Evolutionary conservation across 306 rosid species (phyloP), one percentile per base, ranked within the genome.

Genomic region (Vigna angularis): DNA sequence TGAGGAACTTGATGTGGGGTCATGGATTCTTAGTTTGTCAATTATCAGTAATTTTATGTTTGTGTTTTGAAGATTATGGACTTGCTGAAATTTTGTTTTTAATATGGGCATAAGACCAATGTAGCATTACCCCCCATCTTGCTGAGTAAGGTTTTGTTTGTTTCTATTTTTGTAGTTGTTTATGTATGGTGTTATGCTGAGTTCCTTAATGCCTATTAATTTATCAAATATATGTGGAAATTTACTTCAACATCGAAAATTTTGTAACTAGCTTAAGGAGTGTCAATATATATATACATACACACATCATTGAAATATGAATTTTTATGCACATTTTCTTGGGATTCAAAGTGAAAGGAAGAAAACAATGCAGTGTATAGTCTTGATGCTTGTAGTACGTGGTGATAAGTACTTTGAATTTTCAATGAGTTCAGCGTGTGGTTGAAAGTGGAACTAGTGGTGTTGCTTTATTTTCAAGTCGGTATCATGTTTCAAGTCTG

Each of bases 1-100:
- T 77, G 58, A 61, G 66, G 62, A 77, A 40, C 32, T 66, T 52
- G 62, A 64, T 76, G 15, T 81, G 68, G 62, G 83, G 36, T 81
- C 69, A 44, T 44, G 75, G 85, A 85, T 85, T 78, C 78, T 34
- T 10, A 47, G 80, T 61, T 28, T 45, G 34, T 58, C 16, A 34
- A 42, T 44, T 71, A 56, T 47, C 14, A 57, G 55, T 80, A 56
- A 9, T 70, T 79, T 17, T 51, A 3, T 6, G 7, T 55, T 7
- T 22, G 62, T 24, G 28, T 24, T 14, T 30, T 13, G 44, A 12
- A n/a, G 16, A 65, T 56, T 55, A 69, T 45, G 42, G 32, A 44
- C 18, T 42, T 55, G 1, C 56, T 47, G 32, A 47, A 50, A 66
- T 2, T 72, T 80, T 53, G 67, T 44, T 55, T 73, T 63, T 40